Percentiles rank a stretch among this genome's conserved stretches.
Evolutionary conservation across 805 yeast species (phyloP).

Genomic region (Peterozyma toletana): DNA sequence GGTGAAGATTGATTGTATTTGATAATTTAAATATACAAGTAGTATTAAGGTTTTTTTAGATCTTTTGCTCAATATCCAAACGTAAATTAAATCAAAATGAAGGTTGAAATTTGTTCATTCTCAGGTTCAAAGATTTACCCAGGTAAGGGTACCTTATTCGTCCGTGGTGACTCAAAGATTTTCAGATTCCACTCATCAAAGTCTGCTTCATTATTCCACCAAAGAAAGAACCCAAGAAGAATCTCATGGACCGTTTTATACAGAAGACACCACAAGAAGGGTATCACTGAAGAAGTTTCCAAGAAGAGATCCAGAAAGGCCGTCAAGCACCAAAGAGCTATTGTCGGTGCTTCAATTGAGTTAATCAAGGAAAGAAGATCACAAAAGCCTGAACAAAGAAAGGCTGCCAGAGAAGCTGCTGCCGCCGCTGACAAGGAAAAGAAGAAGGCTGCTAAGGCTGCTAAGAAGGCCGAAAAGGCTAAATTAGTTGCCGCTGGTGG

Average conservation of each 20-base stretch:
- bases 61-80: neutral
- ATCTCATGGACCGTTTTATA: constrained; percentile 98
- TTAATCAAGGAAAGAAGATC: constrained; percentile 97
- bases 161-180: constrained; percentile 99
- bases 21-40: no score
- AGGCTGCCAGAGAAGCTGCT: constrained; percentile 94
- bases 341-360: constrained; percentile 99
- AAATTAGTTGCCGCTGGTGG: constrained; percentile 72
- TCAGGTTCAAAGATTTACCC: constrained; percentile 99
- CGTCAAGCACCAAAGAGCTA: constrained; percentile 98
- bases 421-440: constrained; percentile 76
- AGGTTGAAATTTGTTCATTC: constrained; percentile 99
- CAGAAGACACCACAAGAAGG: constrained; percentile 99
- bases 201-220: constrained; percentile 96
- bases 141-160: constrained; percentile 99
- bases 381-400: constrained; percentile 94
- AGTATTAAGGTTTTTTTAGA: no score
- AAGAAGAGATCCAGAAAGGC: constrained; percentile 97
- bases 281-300: constrained; percentile 96
- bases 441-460: constrained; percentile 87
- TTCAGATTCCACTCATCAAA: constrained; percentile 99
- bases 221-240: constrained; percentile 99
- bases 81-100: constrained; percentile 50
- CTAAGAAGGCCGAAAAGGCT: constrained; percentile 93
- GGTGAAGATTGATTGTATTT: no score